Percentiles rank a stretch among this genome's conserved stretches.
phyloP scores from a whole-genome alignment of 148 eudicot genomes.

The Silene conica region DNA sequence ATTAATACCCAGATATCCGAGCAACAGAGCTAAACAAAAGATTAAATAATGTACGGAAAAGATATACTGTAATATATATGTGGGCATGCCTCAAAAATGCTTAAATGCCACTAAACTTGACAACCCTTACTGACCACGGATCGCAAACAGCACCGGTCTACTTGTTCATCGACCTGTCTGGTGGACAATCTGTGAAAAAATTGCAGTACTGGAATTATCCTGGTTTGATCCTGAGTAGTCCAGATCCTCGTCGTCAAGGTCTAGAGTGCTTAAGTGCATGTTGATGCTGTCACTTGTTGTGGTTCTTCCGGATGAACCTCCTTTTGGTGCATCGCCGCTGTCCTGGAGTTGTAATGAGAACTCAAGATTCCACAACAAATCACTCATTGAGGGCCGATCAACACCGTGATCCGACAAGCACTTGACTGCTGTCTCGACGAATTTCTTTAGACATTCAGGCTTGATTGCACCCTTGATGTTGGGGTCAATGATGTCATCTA shows the following conservation, averaged over 20 bases:
- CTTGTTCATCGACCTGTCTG: conserved; percentile 31
- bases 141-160: not conserved
- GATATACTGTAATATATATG: not conserved
- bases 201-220: conserved; percentile 29
- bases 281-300: conserved; percentile 19
- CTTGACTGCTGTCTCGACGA: conserved; percentile 39
- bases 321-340: conserved; percentile 20
- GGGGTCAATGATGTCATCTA: conserved; percentile 39
- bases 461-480: conserved; percentile 38
- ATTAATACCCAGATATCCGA: not conserved
- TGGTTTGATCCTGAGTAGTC: conserved; percentile 16
- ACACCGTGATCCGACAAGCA: conserved; percentile 50
- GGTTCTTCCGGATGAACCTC: conserved; percentile 1
- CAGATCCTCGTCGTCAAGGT: conserved; percentile 26
- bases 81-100: not conserved
- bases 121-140: not conserved
- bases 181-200: conserved; percentile 37
- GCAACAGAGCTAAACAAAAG: not conserved
- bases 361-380: conserved; percentile 48
- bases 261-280: conserved; percentile 33
- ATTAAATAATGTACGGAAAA: not conserved
- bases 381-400: conserved; percentile 52
- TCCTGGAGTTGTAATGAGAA: conserved; percentile 40
- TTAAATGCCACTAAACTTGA: conserved; percentile 2
- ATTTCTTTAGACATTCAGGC: conserved; percentile 44